Conservation (phyloP, 2,329 filamentous ascomycete species). For the Aspergillus carbonarius region DNA sequence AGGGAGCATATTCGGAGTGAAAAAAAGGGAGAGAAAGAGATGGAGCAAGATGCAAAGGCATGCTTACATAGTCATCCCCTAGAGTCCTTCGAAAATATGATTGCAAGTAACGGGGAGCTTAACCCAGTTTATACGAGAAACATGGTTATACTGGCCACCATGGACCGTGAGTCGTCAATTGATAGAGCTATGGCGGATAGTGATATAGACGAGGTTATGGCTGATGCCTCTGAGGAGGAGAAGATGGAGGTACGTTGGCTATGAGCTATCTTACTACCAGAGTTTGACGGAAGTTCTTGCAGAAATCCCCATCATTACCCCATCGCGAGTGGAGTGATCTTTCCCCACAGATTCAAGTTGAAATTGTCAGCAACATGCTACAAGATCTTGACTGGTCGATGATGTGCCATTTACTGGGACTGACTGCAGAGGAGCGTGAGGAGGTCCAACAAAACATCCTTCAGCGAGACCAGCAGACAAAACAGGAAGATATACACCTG, state of each 20-base stretch:
- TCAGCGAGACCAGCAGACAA: constrained; percentile 27
- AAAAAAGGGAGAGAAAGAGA: not conserved
- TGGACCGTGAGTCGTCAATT: not conserved
- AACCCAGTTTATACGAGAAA: constrained; percentile 32
- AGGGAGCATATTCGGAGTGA: not conserved
- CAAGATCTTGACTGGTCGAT: constrained; percentile 20
- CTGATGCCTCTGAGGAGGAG: not conserved
- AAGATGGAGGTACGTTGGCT: constrained; percentile 6
- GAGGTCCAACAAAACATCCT: constrained; percentile 18
- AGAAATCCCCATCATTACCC: not conserved
- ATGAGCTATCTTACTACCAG: not conserved
- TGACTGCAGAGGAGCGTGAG: constrained; percentile 24
- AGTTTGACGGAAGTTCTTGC: not conserved
- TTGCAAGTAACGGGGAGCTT: constrained; percentile 29
- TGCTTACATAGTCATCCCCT: constrained; percentile 14
- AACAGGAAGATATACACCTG: constrained; percentile 30
- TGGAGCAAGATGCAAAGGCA: not conserved
- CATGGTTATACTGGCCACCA: constrained; percentile 22
- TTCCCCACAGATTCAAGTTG: constrained; percentile 31
- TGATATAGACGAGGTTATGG: constrained; percentile 15
- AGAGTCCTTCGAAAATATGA: constrained; percentile 20
- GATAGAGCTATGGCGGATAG: constrained; percentile 22
- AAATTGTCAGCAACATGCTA: constrained; percentile 37
- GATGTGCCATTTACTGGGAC: constrained; percentile 24
- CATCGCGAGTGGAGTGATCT: constrained; percentile 36